These are phyloP conservation scores for Neurospora tetraspora DNA, from an alignment of 495 filamentous ascomycete species.

Conservation along the genomic window DNA sequence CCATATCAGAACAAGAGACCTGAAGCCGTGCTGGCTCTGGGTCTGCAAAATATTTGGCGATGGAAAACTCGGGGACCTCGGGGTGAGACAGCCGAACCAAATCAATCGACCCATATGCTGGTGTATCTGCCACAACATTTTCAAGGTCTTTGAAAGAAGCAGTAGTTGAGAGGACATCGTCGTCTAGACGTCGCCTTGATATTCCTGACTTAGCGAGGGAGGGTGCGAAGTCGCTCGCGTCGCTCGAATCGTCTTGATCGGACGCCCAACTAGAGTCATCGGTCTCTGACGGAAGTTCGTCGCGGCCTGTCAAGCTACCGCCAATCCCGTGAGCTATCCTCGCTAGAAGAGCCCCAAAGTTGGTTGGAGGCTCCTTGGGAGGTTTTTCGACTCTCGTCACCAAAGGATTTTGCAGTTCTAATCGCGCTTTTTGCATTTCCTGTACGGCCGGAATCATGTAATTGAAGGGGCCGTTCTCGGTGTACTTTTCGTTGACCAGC, in stretches of 20 bases:
- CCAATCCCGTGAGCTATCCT: conserved; percentile 17
- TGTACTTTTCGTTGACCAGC: conserved; percentile 41
- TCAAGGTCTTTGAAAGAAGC: conserved; percentile 41
- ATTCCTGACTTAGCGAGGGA: conserved; percentile 36
- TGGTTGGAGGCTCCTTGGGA: conserved; percentile 28
- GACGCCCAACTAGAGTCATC: conserved; percentile 37
- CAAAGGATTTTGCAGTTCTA: not conserved
- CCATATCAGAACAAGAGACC: conserved; percentile 33
- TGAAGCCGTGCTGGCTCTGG: conserved; percentile 35
- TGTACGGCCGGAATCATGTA: conserved; percentile 21
- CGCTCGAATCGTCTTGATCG: conserved; percentile 40
- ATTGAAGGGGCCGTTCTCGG: conserved; percentile 37
- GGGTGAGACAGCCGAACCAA: conserved; percentile 28
- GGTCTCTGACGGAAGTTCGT: conserved; percentile 33
- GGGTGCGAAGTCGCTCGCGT: conserved; percentile 29
- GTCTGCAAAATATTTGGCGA: conserved; percentile 40
- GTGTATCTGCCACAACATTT: conserved; percentile 19
- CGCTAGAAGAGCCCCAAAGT: conserved; percentile 23
- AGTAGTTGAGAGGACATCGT: conserved; percentile 36
- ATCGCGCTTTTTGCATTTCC: conserved; percentile 7
- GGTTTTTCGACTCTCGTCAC: conserved; percentile 7
- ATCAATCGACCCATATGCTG: conserved; percentile 29
- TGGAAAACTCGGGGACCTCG: conserved; percentile 32
- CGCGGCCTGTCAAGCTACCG: conserved; percentile 17
- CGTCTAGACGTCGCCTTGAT: conserved; percentile 27